These are phyloP conservation scores for Camelina laxa DNA, from an alignment of 345 rosid genomes.

Conservation along the genomic window DNA sequence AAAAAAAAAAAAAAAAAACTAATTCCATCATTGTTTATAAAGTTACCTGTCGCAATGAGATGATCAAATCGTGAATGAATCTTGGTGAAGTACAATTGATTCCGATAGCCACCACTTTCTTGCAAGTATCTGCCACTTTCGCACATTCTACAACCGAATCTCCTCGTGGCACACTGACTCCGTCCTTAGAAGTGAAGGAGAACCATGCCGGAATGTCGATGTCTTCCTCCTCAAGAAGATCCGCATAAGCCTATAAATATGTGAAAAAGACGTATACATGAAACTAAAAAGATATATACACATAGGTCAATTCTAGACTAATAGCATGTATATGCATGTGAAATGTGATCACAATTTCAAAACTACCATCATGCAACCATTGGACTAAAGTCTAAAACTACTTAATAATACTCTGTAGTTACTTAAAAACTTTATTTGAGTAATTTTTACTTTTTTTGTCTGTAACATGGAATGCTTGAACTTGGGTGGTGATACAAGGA, in stretches of 20 bases:
- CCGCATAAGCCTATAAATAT: conserved; percentile 65
- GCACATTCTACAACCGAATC: conserved; percentile 76
- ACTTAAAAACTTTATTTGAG: background rate
- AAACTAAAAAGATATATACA: too few species aligned
- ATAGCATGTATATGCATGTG: background rate
- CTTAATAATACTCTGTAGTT: background rate
- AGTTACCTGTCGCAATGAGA: conserved; percentile 57
- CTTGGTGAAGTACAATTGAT: conserved; percentile 89
- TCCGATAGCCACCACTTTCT: conserved; percentile 74
- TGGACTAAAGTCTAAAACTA: background rate
- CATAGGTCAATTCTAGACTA: background rate
- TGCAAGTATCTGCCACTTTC: conserved; percentile 72
- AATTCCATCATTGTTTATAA: background rate
- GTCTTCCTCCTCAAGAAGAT: conserved; percentile 81
- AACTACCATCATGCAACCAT: background rate
- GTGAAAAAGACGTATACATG: too few species aligned
- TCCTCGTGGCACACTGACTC: conserved; percentile 69
- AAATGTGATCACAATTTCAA: conserved; percentile 2
- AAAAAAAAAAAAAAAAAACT: background rate
- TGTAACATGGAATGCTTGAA: background rate
- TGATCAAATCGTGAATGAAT: conserved; percentile 61
- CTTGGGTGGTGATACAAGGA: background rate
- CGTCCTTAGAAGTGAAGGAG: conserved; percentile 77
- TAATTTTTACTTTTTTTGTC: too few species aligned
- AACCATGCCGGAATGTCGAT: conserved; percentile 82